Conservation (phyloP, 805 yeast species). For the Candida easanensis region DNA sequence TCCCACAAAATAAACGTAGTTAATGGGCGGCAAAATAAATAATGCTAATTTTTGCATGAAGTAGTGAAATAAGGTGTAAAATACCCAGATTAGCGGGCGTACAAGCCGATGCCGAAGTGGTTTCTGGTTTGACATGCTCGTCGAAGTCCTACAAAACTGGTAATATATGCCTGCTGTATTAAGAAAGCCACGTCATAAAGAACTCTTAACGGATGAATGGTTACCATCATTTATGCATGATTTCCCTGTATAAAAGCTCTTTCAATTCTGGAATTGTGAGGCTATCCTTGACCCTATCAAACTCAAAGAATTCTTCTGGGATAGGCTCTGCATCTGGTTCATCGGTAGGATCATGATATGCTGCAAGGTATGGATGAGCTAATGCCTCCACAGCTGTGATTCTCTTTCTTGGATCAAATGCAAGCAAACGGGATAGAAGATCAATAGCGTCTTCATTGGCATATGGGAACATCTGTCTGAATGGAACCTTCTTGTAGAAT, state of each 20-base stretch:
- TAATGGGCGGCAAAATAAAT: no score
- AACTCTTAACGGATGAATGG: no score
- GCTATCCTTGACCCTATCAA: constrained; percentile 80
- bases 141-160: no score
- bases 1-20: no score
- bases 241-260: constrained; percentile 74
- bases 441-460: constrained; percentile 70
- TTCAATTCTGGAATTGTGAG: constrained; percentile 75
- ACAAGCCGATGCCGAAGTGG: no score
- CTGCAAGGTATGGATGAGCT: constrained; percentile 76
- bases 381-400: constrained; percentile 84
- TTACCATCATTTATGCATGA: constrained; percentile 28
- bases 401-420: constrained; percentile 80
- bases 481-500: constrained; percentile 58
- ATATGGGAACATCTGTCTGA: constrained; percentile 40
- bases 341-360: constrained; percentile 94
- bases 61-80: no score
- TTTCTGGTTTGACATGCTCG: no score
- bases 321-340: constrained; percentile 86
- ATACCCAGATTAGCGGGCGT: no score
- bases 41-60: no score
- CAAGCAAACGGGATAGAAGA: constrained; percentile 57
- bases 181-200: no score
- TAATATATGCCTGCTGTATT: no score
- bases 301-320: constrained; percentile 84